phyloP scores from a whole-genome alignment of 768 basidiomycete species.

The Daedaleopsis nitida region DNA sequence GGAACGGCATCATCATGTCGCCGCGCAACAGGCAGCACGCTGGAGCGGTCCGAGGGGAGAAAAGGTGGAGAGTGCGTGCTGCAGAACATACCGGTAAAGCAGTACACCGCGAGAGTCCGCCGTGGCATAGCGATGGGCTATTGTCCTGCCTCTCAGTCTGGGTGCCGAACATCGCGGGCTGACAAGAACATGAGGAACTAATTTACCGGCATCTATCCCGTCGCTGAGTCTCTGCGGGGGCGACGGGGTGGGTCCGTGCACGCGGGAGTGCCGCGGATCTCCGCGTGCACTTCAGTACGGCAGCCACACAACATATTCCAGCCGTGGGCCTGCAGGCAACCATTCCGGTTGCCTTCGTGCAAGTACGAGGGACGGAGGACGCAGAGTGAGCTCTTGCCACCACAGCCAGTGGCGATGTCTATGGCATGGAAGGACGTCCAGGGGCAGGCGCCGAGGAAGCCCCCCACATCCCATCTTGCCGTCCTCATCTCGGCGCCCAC shows the following conservation, averaged over 20 bases:
- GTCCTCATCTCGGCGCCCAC: neutral
- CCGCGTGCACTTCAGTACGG: neutral
- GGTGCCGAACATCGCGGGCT: neutral
- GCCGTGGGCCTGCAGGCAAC: neutral
- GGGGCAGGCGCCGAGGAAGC: neutral
- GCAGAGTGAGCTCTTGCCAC: neutral
- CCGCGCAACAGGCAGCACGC: neutral
- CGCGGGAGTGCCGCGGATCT: neutral
- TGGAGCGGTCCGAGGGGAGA: neutral
- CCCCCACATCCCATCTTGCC: neutral
- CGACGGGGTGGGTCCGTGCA: neutral
- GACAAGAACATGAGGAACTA: neutral
- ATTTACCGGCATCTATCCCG: constrained; percentile 1
- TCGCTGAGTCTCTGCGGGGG: neutral
- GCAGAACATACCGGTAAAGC: neutral
- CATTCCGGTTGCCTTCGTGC: neutral
- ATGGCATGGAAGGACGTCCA: neutral
- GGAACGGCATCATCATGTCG: neutral
- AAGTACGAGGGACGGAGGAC: neutral
- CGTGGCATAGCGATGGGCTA: neutral
- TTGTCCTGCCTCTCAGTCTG: neutral
- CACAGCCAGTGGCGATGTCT: neutral
- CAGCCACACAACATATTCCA: neutral
- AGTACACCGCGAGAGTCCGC: neutral
- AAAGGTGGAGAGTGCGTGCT: neutral